Evolutionary conservation across 352 stramenopile genomes (phyloP).

Genomic region (Pythium brassicae): DNA sequence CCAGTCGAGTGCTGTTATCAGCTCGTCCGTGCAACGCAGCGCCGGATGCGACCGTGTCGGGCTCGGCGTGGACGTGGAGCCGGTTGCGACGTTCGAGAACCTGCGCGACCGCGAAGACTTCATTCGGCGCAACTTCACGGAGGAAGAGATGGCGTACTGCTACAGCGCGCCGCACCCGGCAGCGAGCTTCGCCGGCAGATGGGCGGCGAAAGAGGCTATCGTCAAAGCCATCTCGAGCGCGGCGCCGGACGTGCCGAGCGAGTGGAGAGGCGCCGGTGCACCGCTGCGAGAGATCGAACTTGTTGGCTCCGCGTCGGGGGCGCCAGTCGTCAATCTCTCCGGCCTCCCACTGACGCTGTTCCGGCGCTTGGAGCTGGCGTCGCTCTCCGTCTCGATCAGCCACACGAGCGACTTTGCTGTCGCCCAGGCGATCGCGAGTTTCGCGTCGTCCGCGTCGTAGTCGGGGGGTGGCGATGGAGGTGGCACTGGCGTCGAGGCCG

Average conservation of each 20-base stretch:
- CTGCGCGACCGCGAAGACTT: slow-evolving; percentile 77
- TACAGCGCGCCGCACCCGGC: slow-evolving; percentile 72
- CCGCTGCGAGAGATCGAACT: slow-evolving; percentile 85
- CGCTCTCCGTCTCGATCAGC: slow-evolving; percentile 84
- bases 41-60: slow-evolving; percentile 45
- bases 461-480: no score
- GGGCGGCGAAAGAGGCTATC: slow-evolving; percentile 88
- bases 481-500: no score
- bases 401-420: slow-evolving; percentile 86
- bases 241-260: slow-evolving; percentile 50
- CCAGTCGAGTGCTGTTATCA: background rate
- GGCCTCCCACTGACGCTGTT: slow-evolving; percentile 74
- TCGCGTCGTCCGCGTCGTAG: background rate
- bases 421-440: background rate
- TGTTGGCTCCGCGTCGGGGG: slow-evolving; percentile 70
- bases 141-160: slow-evolving; percentile 85
- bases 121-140: slow-evolving; percentile 85
- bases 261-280: slow-evolving; percentile 70
- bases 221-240: slow-evolving; percentile 89
- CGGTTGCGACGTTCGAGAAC: slow-evolving; percentile 79
- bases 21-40: slow-evolving; percentile 18
- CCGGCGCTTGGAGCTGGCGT: slow-evolving; percentile 58
- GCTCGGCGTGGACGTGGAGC: slow-evolving; percentile 82
- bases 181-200: slow-evolving; percentile 82
- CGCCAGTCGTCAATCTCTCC: slow-evolving; percentile 69